Conservation (phyloP, 768 basidiomycete genomes). For the Lyophyllum decastes region DNA sequence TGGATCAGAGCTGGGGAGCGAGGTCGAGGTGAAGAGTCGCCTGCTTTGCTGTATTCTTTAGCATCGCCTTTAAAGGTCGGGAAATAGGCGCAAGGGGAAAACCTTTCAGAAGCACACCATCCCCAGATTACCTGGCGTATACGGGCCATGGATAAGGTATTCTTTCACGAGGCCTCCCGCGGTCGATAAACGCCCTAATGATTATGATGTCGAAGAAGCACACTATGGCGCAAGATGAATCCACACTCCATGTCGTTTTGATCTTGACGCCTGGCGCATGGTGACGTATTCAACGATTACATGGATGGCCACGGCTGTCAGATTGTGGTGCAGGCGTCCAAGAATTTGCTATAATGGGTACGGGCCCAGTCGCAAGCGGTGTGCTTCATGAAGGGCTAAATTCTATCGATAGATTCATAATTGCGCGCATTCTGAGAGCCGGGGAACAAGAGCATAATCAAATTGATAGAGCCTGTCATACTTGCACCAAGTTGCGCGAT, state of each 20-base stretch:
- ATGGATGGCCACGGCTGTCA: neutral
- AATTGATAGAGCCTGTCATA: neutral
- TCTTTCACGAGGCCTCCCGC: neutral
- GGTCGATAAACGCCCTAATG: neutral
- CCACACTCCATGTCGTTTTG: slow-evolving; percentile 2
- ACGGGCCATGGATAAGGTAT: neutral
- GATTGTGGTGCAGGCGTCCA: neutral
- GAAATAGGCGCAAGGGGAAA: slow-evolving; percentile 7
- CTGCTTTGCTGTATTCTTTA: neutral
- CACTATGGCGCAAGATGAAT: slow-evolving; percentile 19
- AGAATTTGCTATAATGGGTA: neutral
- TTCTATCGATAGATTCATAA: neutral
- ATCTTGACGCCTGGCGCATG: neutral
- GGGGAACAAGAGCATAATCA: neutral
- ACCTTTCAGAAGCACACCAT: slow-evolving; percentile 21
- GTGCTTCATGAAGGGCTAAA: neutral
- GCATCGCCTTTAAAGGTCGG: neutral
- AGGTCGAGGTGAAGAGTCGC: neutral
- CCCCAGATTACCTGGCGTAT: slow-evolving; percentile 5
- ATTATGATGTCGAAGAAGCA: slow-evolving; percentile 19
- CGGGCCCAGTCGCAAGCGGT: too few relatives aligned
- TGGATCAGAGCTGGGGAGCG: neutral
- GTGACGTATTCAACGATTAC: neutral
- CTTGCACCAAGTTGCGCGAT: slow-evolving; percentile 5
- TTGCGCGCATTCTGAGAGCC: neutral